Evolutionary conservation across 331 rosid species (phyloP), one percentile per base, ranked within the genome.

Genomic region (Acacia pycnantha): DNA sequence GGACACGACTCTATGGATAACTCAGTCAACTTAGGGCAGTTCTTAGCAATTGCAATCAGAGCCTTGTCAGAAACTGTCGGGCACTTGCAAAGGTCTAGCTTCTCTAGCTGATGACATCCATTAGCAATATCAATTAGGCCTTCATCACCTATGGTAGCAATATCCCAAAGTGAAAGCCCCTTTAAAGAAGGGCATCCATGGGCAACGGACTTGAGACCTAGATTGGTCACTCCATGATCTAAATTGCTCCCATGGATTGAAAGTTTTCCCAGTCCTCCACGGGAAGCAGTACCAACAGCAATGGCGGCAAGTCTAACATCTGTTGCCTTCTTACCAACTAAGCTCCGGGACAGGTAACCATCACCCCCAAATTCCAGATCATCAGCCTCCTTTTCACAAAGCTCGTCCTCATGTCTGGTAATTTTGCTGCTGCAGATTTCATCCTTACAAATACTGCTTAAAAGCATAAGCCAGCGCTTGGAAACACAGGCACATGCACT

Each of bases 221-320:
- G 67, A 80, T 90, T 48, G 51, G 99, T 90, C 77, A 92, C 93
- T 24, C 80, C 84, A 6, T 86, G 48, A n/a, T 29, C 84, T 18
- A 89, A 79, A 82, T 88, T 89, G 94, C 87, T 90, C 81, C 97
- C 99, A 43, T 83, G 91, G 85, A 96, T 91, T 1, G 87, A 76
- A 73, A 96, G 97, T 84, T 96, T 92, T n/a, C 99, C 98, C 84
- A 96, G 82, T 77, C 99, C 99, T 24, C 99, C 99, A 33, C 95
- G 92, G 22, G 93, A 88, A 53, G 97, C 90, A 68, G 97, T 85
- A 70, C 99, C 97, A 81, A 96, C 92, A 18, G 99, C 88, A 62
- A 96, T 86, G 41, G 99, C 97, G 37, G 99, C 97, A 44, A 96
- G 99, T 87, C 99, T 94, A 76, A 96, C 86, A 85, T 96, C 98